These are phyloP conservation scores for Penicillium crystallinum DNA, from an alignment of 495 filamentous ascomycete genomes.

Conservation along the genomic window DNA sequence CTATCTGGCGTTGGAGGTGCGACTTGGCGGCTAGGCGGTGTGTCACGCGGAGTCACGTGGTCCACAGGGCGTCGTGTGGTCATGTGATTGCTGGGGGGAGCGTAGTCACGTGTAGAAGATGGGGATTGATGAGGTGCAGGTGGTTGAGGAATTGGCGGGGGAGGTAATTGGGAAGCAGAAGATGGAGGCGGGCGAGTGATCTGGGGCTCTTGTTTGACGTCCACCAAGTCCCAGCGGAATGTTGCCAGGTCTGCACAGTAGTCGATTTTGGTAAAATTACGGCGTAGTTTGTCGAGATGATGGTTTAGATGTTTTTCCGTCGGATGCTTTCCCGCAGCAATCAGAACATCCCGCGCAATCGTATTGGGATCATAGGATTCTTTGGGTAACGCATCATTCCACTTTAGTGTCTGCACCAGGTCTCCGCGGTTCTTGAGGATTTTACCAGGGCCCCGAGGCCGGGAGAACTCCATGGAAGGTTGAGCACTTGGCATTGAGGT, in stretches of 20 bases:
- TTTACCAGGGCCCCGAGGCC: not conserved
- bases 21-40: not conserved
- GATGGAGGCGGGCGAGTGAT: not conserved
- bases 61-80: not conserved
- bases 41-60: slow-evolving; percentile 2
- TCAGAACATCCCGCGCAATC: slow-evolving; percentile 61
- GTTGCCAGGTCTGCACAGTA: slow-evolving; percentile 52
- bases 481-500: no score
- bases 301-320: slow-evolving; percentile 52
- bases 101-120: slow-evolving; percentile 6
- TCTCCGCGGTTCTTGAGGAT: slow-evolving; percentile 17
- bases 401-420: slow-evolving; percentile 42
- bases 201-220: slow-evolving; percentile 23
- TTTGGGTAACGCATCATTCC: slow-evolving; percentile 39
- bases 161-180: not conserved
- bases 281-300: slow-evolving; percentile 49
- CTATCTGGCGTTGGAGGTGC: not conserved
- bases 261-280: slow-evolving; percentile 37
- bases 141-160: not conserved
- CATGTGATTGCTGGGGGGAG: not conserved
- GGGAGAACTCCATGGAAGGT: not conserved
- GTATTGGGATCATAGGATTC: slow-evolving; percentile 53
- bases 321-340: slow-evolving; percentile 57
- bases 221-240: slow-evolving; percentile 64
- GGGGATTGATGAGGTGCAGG: not conserved